These are phyloP conservation scores for Phoma herbarum DNA, from an alignment of 2,329 filamentous ascomycete species.

Conservation along the genomic window DNA sequence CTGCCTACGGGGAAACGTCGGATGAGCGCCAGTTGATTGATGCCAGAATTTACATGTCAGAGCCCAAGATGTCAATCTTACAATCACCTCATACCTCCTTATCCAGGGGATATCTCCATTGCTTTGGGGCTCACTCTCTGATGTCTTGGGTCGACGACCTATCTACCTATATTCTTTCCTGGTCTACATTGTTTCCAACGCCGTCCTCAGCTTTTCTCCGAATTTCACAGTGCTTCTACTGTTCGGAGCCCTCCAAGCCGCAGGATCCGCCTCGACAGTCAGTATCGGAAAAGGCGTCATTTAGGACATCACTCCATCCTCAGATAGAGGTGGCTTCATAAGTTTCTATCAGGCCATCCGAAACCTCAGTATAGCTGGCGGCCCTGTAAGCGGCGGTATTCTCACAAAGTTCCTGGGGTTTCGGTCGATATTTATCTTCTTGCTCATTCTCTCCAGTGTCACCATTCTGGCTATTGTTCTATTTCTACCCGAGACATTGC, in stretches of 20 bases:
- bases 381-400: conserved; percentile 39
- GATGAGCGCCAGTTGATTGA: not conserved
- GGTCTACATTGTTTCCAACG: conserved; percentile 60
- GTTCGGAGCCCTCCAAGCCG: conserved; percentile 59
- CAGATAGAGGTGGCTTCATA: conserved; percentile 53
- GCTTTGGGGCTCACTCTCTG: conserved; percentile 61
- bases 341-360: conserved; percentile 55
- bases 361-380: conserved; percentile 46
- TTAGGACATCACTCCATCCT: conserved; percentile 50
- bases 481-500: conserved; percentile 53
- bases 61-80: conserved; percentile 39
- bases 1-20: not conserved
- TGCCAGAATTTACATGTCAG: conserved; percentile 46
- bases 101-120: conserved; percentile 61
- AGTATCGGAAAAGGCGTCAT: conserved; percentile 56
- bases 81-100: conserved; percentile 47
- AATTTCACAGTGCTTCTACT: conserved; percentile 57
- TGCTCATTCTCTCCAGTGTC: conserved; percentile 58
- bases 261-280: conserved; percentile 60
- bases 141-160: conserved; percentile 57
- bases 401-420: conserved; percentile 42
- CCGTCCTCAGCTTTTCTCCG: conserved; percentile 56
- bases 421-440: conserved; percentile 62
- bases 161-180: conserved; percentile 58
- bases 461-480: conserved; percentile 48